Conservation (phyloP, 805 yeast genomes). For the Clavispora vitiphila region DNA sequence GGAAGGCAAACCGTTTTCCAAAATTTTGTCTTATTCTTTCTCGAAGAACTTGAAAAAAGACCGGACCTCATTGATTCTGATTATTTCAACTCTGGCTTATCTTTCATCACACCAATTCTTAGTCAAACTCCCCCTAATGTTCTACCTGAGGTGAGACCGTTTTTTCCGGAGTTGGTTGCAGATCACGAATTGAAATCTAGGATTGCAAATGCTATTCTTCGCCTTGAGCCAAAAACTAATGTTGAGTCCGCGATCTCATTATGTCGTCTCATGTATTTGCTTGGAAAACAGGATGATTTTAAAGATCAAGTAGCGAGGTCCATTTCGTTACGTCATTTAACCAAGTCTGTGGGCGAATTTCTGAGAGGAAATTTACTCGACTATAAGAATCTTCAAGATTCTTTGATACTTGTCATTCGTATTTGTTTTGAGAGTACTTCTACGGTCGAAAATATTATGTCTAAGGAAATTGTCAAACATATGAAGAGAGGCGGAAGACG, state of each 20-base stretch:
- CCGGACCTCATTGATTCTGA: conserved; percentile 30
- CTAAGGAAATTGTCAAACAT: conserved; percentile 44
- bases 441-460: conserved; percentile 44
- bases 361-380: conserved; percentile 17
- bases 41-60: conserved; percentile 21
- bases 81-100: conserved; percentile 59
- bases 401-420: conserved; percentile 54
- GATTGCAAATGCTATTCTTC: conserved; percentile 42
- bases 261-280: conserved; percentile 51
- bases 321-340: conserved; percentile 42
- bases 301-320: conserved; percentile 43
- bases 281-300: conserved; percentile 40
- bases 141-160: conserved; percentile 5
- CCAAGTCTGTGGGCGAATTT: conserved; percentile 34
- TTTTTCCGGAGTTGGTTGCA: conserved; percentile 13
- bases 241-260: conserved; percentile 26
- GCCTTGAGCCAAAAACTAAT: conserved; percentile 20
- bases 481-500: conserved; percentile 5
- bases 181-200: conserved; percentile 17
- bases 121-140: conserved; percentile 32
- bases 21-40: conserved; percentile 32
- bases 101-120: conserved; percentile 51
- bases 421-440: conserved; percentile 63
- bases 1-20: conserved; percentile 17
- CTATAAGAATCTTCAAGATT: conserved; percentile 8